Percentiles rank a stretch among this genome's conserved stretches.
Conservation (phyloP, 805 yeast species). For the Lachancea fermentati region DNA sequence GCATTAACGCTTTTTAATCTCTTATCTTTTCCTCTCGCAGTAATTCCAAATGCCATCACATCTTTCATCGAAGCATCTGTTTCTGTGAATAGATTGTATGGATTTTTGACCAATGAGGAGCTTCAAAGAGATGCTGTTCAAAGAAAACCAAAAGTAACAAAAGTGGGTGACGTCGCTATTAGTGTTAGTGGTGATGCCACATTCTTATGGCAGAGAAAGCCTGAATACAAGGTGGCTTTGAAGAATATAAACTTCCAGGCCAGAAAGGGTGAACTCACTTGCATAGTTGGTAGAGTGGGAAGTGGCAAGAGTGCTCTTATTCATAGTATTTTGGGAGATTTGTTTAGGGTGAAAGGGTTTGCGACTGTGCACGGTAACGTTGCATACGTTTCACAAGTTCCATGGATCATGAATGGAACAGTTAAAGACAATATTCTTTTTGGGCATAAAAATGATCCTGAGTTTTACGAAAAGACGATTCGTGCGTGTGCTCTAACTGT, state of each 20-base stretch:
- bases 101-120: constrained; percentile 70
- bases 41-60: constrained; percentile 86
- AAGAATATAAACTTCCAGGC: constrained; percentile 57
- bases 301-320: constrained; percentile 82
- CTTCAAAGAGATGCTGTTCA: constrained; percentile 71
- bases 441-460: constrained; percentile 79
- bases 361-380: constrained; percentile 68
- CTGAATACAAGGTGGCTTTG: constrained; percentile 63
- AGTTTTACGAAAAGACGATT: constrained; percentile 72
- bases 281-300: constrained; percentile 88
- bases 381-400: constrained; percentile 89
- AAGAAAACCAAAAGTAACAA: constrained; percentile 38
- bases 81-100: constrained; percentile 66
- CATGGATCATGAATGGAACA: constrained; percentile 96
- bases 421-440: constrained; percentile 87
- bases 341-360: constrained; percentile 67
- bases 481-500: constrained; percentile 82
- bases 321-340: constrained; percentile 76
- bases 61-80: constrained; percentile 85
- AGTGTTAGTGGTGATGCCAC: constrained; percentile 55
- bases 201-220: constrained; percentile 72
- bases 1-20: constrained; percentile 85
- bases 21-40: constrained; percentile 85
- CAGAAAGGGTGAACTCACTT: constrained; percentile 69
- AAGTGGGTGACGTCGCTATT: constrained; percentile 63